Base-by-base conservation (phyloP, 495 filamentous ascomycete species). In the Chaetomidium leptoderma region DNA sequence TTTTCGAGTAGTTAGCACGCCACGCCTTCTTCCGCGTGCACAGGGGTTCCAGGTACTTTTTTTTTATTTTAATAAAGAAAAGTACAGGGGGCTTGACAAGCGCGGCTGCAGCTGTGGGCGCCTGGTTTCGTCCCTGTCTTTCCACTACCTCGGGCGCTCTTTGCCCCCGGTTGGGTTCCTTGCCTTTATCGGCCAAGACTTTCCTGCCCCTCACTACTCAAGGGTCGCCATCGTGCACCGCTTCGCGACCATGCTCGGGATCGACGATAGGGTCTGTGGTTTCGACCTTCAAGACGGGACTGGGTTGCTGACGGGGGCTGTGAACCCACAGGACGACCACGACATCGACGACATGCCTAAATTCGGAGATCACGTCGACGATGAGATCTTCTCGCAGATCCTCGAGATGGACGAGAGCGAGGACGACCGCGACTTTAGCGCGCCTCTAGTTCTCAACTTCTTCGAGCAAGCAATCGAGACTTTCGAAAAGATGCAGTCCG, bases 381-480 rank as follows among this genome's bases (percentile, higher is more conserved):
- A 73, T 24, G 64, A 70, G 48, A 93, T 90, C 55, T 98, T 98
- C 59, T 86, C 88, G 57, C 93, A 98, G 73, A 96, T 98, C 70
- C 83, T 97, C 42, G 91, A 96, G 73, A 95, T 96, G 91, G 91
- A 96, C 67, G 91, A 96, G 42, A 87, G 88, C 57, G 86, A 87
- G 47, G 84, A 86, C 5, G 87, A 90, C 73, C 59, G 90, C 86
- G 55, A 96, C 45, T 79, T 79, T 78, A 90, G 85, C 74, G 82
- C 79, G 66, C 85, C 88, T 46, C 95, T 98, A 56, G 95, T 98
- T 4, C 85, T 80, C 63, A 89, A 88, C 37, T 98, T 97, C 75
- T 96, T 97, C 56, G 86, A 91, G 17, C 93, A 98, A 72, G 93
- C 93, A 11, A 80, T 88, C 53, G 78, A 78, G 55, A 97, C 95